Base-by-base conservation (phyloP, 108 stramenopile genomes). In the Cyclotella baltica region DNA sequence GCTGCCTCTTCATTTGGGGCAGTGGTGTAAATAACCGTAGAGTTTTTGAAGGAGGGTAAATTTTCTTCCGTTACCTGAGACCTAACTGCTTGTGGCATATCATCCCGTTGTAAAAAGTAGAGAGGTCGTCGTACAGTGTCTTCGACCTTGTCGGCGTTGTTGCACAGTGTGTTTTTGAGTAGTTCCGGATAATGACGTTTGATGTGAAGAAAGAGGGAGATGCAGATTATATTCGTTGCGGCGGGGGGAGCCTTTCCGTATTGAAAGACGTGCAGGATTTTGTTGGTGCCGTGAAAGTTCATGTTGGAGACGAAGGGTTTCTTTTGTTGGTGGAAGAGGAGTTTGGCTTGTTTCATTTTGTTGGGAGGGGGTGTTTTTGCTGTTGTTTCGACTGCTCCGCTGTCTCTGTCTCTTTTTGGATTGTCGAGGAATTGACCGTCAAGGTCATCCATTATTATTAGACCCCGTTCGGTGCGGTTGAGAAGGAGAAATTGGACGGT, bases 191-290 rank as follows among this genome's bases (percentile, higher is more conserved):
- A n/a, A n/a, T n/a, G 20, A 19, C 3, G 37, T 22, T 36, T n/a
- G 5, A 64, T 64, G 35, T 64, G 63, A 35, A 64, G 63, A n/a
- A 64, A 64, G 29, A 64, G 63, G 29, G 63, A 64, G n/a, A 64
- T 37, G 22, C 63, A 40, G 35, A n/a, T n/a, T n/a, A n/a, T n/a
- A n/a, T n/a, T 22, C n/a, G 63, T 64, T 9, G 63, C 40, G n/a
- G 37, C 63, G 8, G 37, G 37, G 35, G 37, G 35, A 37, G 63
- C n/a, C 3, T 37, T 37, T 40, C 63, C 63, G 29, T 28, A 64
- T 40, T 53, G 16, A 53, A 53, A 53, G 5, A 53, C 20, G 20
- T 53, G 52, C 52, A 53, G 16, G n/a, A n/a, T 18, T 20, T 53
- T 20, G 52, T 20, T 53, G 52, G 52, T n/a, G n/a, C n/a, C n/a